phyloP scores from a whole-genome alignment of 495 filamentous ascomycete species.

The Evansstolkia leycettana region DNA sequence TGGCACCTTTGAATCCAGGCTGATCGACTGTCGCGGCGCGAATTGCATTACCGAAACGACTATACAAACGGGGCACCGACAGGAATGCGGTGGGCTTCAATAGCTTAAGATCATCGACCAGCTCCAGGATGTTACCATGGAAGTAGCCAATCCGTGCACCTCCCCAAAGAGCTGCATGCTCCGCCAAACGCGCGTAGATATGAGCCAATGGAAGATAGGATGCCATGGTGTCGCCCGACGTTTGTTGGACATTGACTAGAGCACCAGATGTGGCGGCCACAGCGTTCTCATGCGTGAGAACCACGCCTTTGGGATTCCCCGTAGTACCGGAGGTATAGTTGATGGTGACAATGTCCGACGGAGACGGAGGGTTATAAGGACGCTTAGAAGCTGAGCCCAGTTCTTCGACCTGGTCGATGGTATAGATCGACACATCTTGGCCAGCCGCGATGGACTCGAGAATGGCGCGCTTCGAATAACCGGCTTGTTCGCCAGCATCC shows the following conservation, averaged over 20 bases:
- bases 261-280: slow-evolving; percentile 56
- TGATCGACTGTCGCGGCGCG: slow-evolving; percentile 65
- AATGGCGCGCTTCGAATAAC: slow-evolving; percentile 66
- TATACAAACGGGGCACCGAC: slow-evolving; percentile 87
- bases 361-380: slow-evolving; percentile 52
- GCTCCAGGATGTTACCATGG: slow-evolving; percentile 77
- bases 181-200: slow-evolving; percentile 77
- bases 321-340: slow-evolving; percentile 98
- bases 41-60: slow-evolving; percentile 76
- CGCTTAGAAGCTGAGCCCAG: slow-evolving; percentile 57
- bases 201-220: slow-evolving; percentile 94
- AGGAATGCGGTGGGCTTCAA: slow-evolving; percentile 73
- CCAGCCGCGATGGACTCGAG: slow-evolving; percentile 61
- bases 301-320: slow-evolving; percentile 85
- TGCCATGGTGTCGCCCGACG: slow-evolving; percentile 45
- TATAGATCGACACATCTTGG: slow-evolving; percentile 62
- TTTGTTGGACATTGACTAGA: slow-evolving; percentile 37
- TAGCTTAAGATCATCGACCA: slow-evolving; percentile 86
- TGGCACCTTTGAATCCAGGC: slow-evolving; percentile 66
- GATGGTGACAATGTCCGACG: slow-evolving; percentile 77
- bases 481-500: slow-evolving; percentile 63
- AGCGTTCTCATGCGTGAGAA: slow-evolving; percentile 72
- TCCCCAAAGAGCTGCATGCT: slow-evolving; percentile 61
- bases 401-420: slow-evolving; percentile 64
- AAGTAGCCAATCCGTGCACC: slow-evolving; percentile 83